Conservation (phyloP, 75 land plant species). For the Larix kaempferi region DNA sequence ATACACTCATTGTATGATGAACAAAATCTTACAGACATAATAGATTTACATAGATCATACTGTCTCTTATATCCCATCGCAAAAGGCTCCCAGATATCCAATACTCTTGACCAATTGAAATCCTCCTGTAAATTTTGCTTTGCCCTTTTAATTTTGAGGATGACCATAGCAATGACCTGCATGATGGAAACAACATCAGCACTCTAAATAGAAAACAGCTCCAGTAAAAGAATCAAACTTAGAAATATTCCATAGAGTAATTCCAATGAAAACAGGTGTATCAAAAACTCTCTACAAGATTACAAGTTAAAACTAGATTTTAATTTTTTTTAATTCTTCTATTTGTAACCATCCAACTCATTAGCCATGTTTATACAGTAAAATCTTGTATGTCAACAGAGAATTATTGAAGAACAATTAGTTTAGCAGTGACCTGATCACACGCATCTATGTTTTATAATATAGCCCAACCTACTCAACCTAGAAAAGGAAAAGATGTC, state of each 20-base stretch:
- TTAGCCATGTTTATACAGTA: neutral
- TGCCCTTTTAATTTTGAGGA: slow-evolving; percentile 48
- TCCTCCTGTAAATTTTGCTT: neutral
- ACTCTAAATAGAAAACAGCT: neutral
- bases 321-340: neutral
- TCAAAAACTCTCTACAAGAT: neutral
- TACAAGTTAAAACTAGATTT: neutral
- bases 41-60: slow-evolving; percentile 26
- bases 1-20: neutral
- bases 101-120: slow-evolving; percentile 26
- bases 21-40: neutral
- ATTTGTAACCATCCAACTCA: neutral
- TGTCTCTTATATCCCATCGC: slow-evolving; percentile 86
- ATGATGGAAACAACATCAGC: slow-evolving; percentile 9
- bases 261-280: neutral
- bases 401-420: neutral
- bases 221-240: neutral
- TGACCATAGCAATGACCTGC: slow-evolving; percentile 72
- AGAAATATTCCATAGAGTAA: neutral
- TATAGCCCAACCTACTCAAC: neutral
- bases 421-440: neutral
- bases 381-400: neutral
- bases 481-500: neutral
- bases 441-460: neutral
- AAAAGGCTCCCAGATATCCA: slow-evolving; percentile 87